Evolutionary conservation across 2,329 filamentous ascomycete species (phyloP), one percentile per base, ranked within the genome.

Genomic region (Pseudocercospora fijiensis): DNA sequence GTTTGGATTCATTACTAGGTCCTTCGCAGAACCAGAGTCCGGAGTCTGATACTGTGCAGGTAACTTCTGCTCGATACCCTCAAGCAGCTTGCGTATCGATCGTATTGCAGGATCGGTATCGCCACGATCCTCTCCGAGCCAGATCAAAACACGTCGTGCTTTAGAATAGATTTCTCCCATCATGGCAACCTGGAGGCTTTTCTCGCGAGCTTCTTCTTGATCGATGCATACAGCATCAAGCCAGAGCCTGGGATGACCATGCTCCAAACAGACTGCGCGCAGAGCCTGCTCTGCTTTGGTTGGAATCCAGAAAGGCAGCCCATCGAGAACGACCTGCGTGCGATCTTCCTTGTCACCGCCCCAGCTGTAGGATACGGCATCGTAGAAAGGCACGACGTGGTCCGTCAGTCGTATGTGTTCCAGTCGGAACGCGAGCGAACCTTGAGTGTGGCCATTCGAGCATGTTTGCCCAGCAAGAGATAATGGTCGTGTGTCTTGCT

Each of bases 341-440:
- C 28, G 56, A 45, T 26, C 30, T 3, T 43, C 22, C 9, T 58
- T 24, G 11, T 24, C 11, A 24, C 56, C 24, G 18, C 56, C 56
- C 56, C 56, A 58, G 56, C 56, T 43, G 33, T 58, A 58, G 10
- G 56, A 58, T 9, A 58, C 37, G 26, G 56, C 56, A 33, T 58
- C 56, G 33, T 43, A 58, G 9, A 22, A 49, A 24, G 45, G 45
- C 45, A 49, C 45, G 22, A 49, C 45, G 22, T 49, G 45, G 45
- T 49, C 45, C 5, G 45, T 49, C 18, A 49, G n/a, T 49, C 45
- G 18, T 20, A 49, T 26, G 56, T 22, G 11, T 20, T 45, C 33
- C 5, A 41, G 10, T 24, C 24, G 11, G 16, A 26, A 43, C 2
- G 22, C 56, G 22, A 43, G 37, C 16, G 10, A 3, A 9, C 26